Base-by-base conservation (phyloP, 2,329 filamentous ascomycete species). In the Aspergillus flavus region DNA sequence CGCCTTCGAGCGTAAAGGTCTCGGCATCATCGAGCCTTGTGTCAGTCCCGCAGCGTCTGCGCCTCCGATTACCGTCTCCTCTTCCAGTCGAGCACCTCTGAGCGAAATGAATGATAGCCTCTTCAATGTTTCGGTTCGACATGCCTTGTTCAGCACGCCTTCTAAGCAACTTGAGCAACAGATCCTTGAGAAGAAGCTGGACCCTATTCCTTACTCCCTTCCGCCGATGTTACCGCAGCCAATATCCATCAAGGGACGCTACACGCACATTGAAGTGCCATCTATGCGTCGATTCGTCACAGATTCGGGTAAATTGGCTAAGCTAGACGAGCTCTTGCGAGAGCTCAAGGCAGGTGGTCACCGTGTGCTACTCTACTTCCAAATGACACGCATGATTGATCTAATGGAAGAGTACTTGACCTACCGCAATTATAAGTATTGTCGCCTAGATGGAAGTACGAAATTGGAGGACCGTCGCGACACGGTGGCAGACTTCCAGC, bases 341-440 rank as follows among this genome's bases (percentile, higher is more conserved):
- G 87, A 93, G 77, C 89, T 99, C 73, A 99, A 98, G 85, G 91
- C 93, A 66, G 92, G 91, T 66, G 91, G 91, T 41, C 95, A 99
- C 72, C 93, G 95, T 73, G 95, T 99, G 26, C 84, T 99, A 59
- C 84, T 99, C 23, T 99, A 99, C 85, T 99, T 99, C 91, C 95
- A 99, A 84, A 99, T 99, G 95, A 99, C 95, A 4, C 91, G 92
- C 75, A 99, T 99, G 95, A 98, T 99, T 75, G 94, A 99, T 77
- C 84, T 99, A 64, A 98, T 98, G 92, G 95, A 99, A 78, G 95
- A 99, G 80, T 99, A 98, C 72, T 84, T 99, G 63, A 98, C 95
- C 0, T 98, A 98, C 82, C 92, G 95, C 76, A 97, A 98, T 81
- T 98, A 97, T 89, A 97, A 96, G 79, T 99, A 97, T 81, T 96